Conservation (phyloP, 2,329 filamentous ascomycete species). For the Capronia americana region DNA sequence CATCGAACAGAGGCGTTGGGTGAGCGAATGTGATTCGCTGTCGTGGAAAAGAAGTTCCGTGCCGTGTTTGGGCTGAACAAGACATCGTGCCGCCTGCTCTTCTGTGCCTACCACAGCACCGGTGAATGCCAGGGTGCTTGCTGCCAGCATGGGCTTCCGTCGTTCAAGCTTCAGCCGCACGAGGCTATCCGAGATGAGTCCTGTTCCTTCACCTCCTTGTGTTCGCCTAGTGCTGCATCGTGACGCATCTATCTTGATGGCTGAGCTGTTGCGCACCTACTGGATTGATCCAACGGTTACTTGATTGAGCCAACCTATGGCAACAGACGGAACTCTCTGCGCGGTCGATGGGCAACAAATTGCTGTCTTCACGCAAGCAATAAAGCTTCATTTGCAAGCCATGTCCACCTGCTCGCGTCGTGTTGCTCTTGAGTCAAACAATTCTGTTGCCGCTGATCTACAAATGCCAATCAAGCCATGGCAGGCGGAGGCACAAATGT, state of each 20-base stretch:
- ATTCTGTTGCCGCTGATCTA: slow-evolving; percentile 4
- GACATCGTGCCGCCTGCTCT: neutral
- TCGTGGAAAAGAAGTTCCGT: slow-evolving; percentile 8
- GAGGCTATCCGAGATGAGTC: neutral
- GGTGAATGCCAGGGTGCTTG: neutral
- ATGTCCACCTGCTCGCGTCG: neutral
- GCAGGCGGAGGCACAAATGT: slow-evolving; percentile 22
- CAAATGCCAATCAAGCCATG: slow-evolving; percentile 11
- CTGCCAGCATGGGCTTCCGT: neutral
- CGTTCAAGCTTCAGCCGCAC: slow-evolving; percentile 10
- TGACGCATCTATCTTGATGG: slow-evolving; percentile 5
- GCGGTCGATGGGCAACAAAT: neutral
- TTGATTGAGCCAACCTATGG: neutral
- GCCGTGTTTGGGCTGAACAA: neutral
- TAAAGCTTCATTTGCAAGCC: slow-evolving; percentile 1
- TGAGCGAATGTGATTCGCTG: neutral
- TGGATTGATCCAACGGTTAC: slow-evolving; percentile 5
- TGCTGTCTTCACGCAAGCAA: neutral
- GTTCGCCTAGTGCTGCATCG: slow-evolving; percentile 5
- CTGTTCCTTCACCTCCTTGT: neutral
- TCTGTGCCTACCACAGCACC: neutral
- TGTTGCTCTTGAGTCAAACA: neutral
- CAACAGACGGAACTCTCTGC: neutral
- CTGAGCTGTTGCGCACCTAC: slow-evolving; percentile 8
- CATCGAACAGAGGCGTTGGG: neutral